phyloP scores from a whole-genome alignment of 306 rosid genomes.

The Casuarina cunninghamiana region DNA sequence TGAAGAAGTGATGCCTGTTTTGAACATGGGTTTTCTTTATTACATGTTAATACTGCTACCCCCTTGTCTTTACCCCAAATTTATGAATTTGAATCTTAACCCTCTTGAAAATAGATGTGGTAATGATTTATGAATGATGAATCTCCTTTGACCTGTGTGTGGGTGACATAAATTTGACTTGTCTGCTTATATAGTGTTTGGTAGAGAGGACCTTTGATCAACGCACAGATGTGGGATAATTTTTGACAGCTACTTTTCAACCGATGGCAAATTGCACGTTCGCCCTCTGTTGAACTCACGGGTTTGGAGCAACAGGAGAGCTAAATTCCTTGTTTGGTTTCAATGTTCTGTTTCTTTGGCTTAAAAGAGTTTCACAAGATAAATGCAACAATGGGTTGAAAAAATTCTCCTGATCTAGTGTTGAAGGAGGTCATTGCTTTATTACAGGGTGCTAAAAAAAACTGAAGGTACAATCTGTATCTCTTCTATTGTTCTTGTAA shows the following conservation, averaged over 20 bases:
- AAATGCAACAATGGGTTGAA: neutral
- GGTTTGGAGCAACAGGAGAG: neutral
- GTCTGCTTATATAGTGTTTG: neutral
- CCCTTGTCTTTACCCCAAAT: constrained; percentile 9
- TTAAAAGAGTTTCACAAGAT: neutral
- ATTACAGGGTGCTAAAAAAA: neutral
- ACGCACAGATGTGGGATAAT: neutral
- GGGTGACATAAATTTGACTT: neutral
- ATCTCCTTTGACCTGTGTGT: neutral
- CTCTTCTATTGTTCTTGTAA: neutral
- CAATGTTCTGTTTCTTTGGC: neutral
- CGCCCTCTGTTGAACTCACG: no score
- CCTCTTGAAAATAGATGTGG: neutral
- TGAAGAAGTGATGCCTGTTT: constrained; percentile 14
- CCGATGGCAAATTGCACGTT: neutral
- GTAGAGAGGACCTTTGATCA: neutral
- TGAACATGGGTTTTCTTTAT: constrained; percentile 19
- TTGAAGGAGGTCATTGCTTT: neutral
- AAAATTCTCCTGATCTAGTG: neutral
- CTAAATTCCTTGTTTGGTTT: neutral
- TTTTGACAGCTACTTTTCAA: neutral
- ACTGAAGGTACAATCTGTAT: neutral
- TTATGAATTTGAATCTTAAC: neutral
- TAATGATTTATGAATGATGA: neutral
- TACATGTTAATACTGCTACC: constrained; percentile 2